Evolutionary conservation across 176 grass and related monocot genomes (phyloP).

Genomic region (Bromus sterilis): DNA sequence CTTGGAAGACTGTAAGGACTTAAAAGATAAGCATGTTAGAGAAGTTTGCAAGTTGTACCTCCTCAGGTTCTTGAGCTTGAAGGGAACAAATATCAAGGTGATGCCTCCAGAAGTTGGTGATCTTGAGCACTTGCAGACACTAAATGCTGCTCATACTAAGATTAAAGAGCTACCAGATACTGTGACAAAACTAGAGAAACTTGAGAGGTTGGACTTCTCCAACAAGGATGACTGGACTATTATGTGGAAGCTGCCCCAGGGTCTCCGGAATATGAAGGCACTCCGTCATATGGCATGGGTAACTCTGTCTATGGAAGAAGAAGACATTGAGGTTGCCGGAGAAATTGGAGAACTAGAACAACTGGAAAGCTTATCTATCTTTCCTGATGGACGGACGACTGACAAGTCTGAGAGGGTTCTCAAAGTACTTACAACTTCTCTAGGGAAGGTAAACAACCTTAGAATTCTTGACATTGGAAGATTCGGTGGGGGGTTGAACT

Average conservation of each 20-base stretch:
- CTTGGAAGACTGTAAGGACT: not conserved
- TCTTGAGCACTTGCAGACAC: not conserved
- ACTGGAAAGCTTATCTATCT: not conserved
- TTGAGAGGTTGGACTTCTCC: not conserved
- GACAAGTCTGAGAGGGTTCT: not conserved
- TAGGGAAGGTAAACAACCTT: not conserved
- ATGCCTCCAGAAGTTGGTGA: not conserved
- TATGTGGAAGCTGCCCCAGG: not conserved
- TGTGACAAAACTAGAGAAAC: not conserved
- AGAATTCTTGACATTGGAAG: not conserved
- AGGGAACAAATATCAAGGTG: not conserved
- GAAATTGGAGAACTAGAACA: not conserved
- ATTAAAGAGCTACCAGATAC: not conserved
- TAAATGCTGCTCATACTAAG: not conserved
- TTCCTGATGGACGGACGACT: not conserved
- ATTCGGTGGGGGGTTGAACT: not conserved
- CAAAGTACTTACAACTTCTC: not conserved
- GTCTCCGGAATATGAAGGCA: not conserved
- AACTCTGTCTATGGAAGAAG: too few relatives aligned
- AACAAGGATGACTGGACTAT: rapidly evolving
- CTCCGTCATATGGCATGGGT: not conserved
- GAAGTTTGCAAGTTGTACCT: not conserved
- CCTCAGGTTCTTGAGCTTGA: not conserved
- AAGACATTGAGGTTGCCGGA: not conserved
- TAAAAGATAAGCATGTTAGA: not conserved